Evolutionary conservation across 179 eudicot species (phyloP).

Genomic region (Spergularia azorica): DNA sequence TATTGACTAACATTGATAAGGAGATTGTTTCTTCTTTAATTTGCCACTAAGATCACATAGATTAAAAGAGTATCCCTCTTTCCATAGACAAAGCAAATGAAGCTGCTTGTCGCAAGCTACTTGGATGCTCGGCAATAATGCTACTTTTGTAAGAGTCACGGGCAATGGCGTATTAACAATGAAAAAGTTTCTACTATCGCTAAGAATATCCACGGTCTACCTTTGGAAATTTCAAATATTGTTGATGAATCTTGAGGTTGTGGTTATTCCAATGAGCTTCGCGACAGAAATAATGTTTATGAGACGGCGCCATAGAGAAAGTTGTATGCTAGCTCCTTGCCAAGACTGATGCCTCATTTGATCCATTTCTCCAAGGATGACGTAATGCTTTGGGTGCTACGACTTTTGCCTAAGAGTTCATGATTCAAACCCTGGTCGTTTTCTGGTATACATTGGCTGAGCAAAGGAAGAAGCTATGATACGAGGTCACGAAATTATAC

Average conservation of each 20-base stretch:
- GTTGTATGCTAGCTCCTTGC: not conserved
- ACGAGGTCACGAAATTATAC: too few species aligned
- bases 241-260: not conserved
- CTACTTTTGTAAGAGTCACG: too few species aligned
- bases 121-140: not conserved
- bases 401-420: not conserved
- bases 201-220: not conserved
- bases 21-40: not conserved
- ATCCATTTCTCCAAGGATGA: not conserved
- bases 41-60: not conserved
- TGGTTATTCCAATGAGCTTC: not conserved
- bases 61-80: not conserved
- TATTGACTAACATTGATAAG: not conserved
- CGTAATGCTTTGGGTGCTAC: not conserved
- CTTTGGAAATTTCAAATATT: not conserved
- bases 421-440: not conserved
- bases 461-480: not conserved
- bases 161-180: too few species aligned
- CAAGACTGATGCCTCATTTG: not conserved
- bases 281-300: not conserved
- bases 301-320: not conserved
- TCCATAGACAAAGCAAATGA: not conserved
- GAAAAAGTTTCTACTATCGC: too few species aligned
- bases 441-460: constrained; percentile 1
- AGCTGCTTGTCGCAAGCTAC: not conserved